Evolutionary conservation across 495 filamentous ascomycete genomes (phyloP).

Genomic region (Hypoxylon subgilvum): DNA sequence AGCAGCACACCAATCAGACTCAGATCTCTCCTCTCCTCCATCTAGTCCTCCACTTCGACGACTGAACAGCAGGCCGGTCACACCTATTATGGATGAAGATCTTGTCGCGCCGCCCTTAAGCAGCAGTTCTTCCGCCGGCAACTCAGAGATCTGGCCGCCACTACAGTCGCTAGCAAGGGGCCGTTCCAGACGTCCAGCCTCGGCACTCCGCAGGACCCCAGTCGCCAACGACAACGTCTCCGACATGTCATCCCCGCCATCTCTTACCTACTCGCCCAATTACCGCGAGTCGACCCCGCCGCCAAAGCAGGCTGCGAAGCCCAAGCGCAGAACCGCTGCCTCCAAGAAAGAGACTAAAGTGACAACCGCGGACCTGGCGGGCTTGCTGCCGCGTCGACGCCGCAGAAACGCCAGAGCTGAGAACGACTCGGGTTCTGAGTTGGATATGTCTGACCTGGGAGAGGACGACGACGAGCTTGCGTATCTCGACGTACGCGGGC

Average conservation of each 20-base stretch:
- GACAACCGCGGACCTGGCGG: slow-evolving; percentile 52
- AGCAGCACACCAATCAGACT: slow-evolving; percentile 32
- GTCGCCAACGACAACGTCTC: slow-evolving; percentile 44
- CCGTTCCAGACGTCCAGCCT: slow-evolving; percentile 29
- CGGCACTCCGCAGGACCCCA: slow-evolving; percentile 38
- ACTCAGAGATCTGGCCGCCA: slow-evolving; percentile 48
- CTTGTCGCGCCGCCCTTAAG: slow-evolving; percentile 54
- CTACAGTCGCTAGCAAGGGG: slow-evolving; percentile 47
- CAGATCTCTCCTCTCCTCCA: slow-evolving; percentile 32
- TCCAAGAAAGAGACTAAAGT: slow-evolving; percentile 37
- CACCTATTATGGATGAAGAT: slow-evolving; percentile 45
- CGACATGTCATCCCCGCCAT: slow-evolving; percentile 56
- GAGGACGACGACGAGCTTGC: slow-evolving; percentile 48
- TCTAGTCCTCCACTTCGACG: slow-evolving; percentile 24
- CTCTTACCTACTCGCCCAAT: slow-evolving; percentile 58
- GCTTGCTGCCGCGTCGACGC: slow-evolving; percentile 49
- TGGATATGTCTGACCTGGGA: slow-evolving; percentile 39
- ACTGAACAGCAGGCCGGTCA: slow-evolving; percentile 16
- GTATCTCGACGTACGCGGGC: slow-evolving; percentile 40
- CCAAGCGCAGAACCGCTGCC: slow-evolving; percentile 26
- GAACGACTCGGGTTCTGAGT: slow-evolving; percentile 37
- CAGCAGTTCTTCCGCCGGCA: slow-evolving; percentile 47
- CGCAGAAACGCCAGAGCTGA: slow-evolving; percentile 32
- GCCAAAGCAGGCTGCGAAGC: slow-evolving; percentile 26
- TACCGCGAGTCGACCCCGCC: slow-evolving; percentile 43